Conservation (phyloP, 2,329 filamentous ascomycete species). For the Penicillium sp. region DNA sequence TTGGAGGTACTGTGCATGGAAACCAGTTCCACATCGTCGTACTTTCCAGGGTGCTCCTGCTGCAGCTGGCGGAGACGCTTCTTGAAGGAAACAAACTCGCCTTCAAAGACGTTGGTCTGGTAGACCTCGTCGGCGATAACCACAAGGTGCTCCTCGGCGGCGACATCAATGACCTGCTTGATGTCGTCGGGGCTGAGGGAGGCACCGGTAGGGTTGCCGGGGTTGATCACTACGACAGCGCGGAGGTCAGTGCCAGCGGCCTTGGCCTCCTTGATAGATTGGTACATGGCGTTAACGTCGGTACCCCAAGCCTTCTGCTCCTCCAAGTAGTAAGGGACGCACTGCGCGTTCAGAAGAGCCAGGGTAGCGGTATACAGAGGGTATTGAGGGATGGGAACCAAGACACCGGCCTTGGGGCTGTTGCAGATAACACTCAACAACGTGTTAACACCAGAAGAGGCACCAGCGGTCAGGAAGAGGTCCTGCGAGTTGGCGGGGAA, state of each 20-base stretch:
- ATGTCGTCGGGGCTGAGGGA: slow-evolving; percentile 77
- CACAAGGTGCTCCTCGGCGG: slow-evolving; percentile 79
- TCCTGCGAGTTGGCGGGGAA: slow-evolving; percentile 75
- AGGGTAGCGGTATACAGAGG: slow-evolving; percentile 95
- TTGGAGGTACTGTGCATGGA: slow-evolving; percentile 94
- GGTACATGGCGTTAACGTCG: slow-evolving; percentile 72
- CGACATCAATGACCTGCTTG: slow-evolving; percentile 80
- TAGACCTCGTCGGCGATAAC: slow-evolving; percentile 97
- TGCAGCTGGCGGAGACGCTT: slow-evolving; percentile 78
- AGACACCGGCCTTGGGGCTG: slow-evolving; percentile 71
- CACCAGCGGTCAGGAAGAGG: slow-evolving; percentile 88
- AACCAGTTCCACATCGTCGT: slow-evolving; percentile 81
- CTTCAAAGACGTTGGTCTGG: slow-evolving; percentile 96
- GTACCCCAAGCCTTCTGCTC: slow-evolving; percentile 86
- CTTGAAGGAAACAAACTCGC: slow-evolving; percentile 96
- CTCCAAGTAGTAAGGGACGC: slow-evolving; percentile 91
- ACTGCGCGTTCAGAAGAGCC: slow-evolving; percentile 75
- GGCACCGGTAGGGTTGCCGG: slow-evolving; percentile 93
- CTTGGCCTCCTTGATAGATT: slow-evolving; percentile 71
- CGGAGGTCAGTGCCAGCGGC: slow-evolving; percentile 79
- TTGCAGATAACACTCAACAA: slow-evolving; percentile 87
- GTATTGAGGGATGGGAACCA: slow-evolving; percentile 96
- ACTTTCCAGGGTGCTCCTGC: slow-evolving; percentile 68
- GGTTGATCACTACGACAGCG: slow-evolving; percentile 96
- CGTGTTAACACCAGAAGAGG: slow-evolving; percentile 91